Evolutionary conservation across 2,329 filamentous ascomycete genomes (phyloP).

Genomic region (Macroventuria anomochaeta): DNA sequence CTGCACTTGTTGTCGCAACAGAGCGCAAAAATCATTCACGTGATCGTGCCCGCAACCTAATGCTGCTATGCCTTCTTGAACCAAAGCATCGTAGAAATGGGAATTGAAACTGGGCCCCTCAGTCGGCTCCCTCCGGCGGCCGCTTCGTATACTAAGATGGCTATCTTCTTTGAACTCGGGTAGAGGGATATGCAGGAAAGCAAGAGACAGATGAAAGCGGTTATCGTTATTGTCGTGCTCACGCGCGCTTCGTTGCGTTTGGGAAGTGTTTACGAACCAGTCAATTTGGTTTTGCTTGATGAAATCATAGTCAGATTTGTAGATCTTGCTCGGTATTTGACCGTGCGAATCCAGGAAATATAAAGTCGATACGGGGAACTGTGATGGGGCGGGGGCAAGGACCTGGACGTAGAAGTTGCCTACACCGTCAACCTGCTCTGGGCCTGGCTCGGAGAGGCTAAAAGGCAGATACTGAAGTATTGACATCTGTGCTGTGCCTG

Average conservation of each 20-base stretch:
- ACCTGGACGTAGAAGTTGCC: slow-evolving; percentile 93
- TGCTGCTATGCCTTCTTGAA: slow-evolving; percentile 80
- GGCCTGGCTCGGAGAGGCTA: slow-evolving; percentile 81
- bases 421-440: slow-evolving; percentile 81
- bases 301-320: slow-evolving; percentile 93
- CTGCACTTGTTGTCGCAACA: slow-evolving; percentile 33
- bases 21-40: slow-evolving; percentile 89
- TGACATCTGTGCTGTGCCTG: slow-evolving; percentile 28
- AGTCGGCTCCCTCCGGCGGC: slow-evolving; percentile 79
- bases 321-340: slow-evolving; percentile 82
- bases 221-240: slow-evolving; percentile 77
- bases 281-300: slow-evolving; percentile 88
- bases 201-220: slow-evolving; percentile 87
- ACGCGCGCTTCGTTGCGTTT: slow-evolving; percentile 62
- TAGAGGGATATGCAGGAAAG: slow-evolving; percentile 93
- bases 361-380: slow-evolving; percentile 62
- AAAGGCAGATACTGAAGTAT: slow-evolving; percentile 66
- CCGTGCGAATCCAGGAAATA: slow-evolving; percentile 91
- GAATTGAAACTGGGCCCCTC: slow-evolving; percentile 87
- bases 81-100: slow-evolving; percentile 84
- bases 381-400: slow-evolving; percentile 65
- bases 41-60: slow-evolving; percentile 93
- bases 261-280: slow-evolving; percentile 83
- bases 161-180: slow-evolving; percentile 76
- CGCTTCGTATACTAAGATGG: slow-evolving; percentile 62